Evolutionary conservation across 441 rosid species (phyloP), one percentile per base, ranked within the genome.

Genomic region (Jatropha multifida): DNA sequence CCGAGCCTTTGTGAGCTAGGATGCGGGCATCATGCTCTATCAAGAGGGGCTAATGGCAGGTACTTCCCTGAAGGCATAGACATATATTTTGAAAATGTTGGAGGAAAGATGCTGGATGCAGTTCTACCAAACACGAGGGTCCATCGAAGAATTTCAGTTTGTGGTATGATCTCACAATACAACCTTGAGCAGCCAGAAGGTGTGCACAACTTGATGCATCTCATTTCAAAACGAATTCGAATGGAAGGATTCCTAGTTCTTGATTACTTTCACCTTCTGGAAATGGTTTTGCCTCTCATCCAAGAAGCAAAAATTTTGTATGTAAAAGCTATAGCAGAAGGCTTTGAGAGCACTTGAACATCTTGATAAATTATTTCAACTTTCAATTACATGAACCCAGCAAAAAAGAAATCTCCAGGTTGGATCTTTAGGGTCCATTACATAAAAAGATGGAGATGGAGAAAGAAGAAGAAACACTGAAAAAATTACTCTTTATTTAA

Each of bases 1-100:
- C 23, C 23, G 23, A 23, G 23, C 23, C 23, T 23, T 23, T 0
- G 23, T 23, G 23, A 23, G 23, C 23, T 23, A 23, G 23, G 23
- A 23, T 23, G 23, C 23, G 0, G 0, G 23, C 23, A 23, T 23
- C 23, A 23, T 23, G 23, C 23, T 23, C 23, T 23, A 23, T 23
- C 23, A 23, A 23, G 23, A 23, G 23, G 23, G 23, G 23, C 23
- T 23, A 0, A 23, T 23, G 23, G 38, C 78, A 81, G 87, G 66
- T 81, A 51, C 72, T 81, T 84, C 14, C 83, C 87, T 1, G 68
- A 86, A 70, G 89, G 89, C 54, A 83, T 83, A 4, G 85, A 86
- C 14, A 84, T 86, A 14, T 86, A 84, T 75, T 86, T 86, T 40
- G 85, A 84, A 4, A 86, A 84, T n/a, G 87, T 86, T 8, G 87